Base-by-base conservation (phyloP, 768 basidiomycete genomes). In the Filobasidium wieringae region DNA sequence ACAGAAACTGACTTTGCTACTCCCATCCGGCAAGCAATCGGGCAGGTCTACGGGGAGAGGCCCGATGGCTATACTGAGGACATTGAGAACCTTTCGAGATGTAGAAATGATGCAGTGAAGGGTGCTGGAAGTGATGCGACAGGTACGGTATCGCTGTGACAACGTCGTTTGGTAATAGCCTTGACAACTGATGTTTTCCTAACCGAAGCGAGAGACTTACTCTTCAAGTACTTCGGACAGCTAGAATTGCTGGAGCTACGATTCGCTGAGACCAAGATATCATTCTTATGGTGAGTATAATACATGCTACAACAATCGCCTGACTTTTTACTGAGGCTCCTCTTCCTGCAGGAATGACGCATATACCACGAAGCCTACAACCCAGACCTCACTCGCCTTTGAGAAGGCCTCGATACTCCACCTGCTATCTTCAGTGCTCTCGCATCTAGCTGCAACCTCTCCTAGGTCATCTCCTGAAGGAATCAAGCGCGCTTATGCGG, bases 141-240 rank as follows among this genome's bases (percentile, higher is more conserved):
- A n/a, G 88, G 89, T 88, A 58, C 64, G 81, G 52, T 27, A 15
- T 31, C 15, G 40, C 8, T 14, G 11, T 24, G 17, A 14, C 7
- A 31, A 15, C 9, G 8, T 59, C 17, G 0, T 30, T 4, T 7
- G 2, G 43, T n/a, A 31, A 11, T 24, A 11, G 27, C 12, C 9
- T 19, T 31, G 7, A n/a, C 7, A 7, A 11, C 29, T 9, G 11
- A 49, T 15, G 15, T 11, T 49, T 12, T 49, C 11, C 22, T 12
- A n/a, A n/a, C 15, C 7, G 49, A 69, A 85, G 92, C 86, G 12
- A 81, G 92, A 50, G 93, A 97, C 76, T 79, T 97, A 22, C 79
- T 99, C 41, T 96, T 93, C 84, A 96, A 95, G 76, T 99, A 99
- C 77, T 99, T 97, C 77, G 93, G 95, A 33, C 95, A 99, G 74